phyloP scores from a whole-genome alignment of 129 eudicot species.

The Flaveria trinervia region DNA sequence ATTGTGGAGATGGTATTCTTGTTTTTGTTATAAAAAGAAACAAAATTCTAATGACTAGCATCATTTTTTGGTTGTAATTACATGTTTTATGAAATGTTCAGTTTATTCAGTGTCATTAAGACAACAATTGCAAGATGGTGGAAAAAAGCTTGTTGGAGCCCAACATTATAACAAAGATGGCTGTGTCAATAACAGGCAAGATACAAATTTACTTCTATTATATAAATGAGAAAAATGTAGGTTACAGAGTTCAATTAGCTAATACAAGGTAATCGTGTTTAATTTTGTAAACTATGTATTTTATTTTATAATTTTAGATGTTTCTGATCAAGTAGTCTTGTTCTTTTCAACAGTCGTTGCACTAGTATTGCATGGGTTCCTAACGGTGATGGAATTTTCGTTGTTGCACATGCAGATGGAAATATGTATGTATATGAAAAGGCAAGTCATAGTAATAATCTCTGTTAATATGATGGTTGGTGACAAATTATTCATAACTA shows the following conservation, averaged over 20 bases:
- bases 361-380: slow-evolving; percentile 94
- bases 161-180: slow-evolving; percentile 99
- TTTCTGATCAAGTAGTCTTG: slow-evolving; percentile 30
- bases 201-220: slow-evolving; percentile 27
- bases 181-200: slow-evolving; percentile 82
- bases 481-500: slow-evolving; percentile 18
- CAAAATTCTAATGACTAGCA: background rate
- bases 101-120: slow-evolving; percentile 92
- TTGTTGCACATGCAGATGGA: slow-evolving; percentile 94
- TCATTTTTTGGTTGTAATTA: slow-evolving; percentile 11
- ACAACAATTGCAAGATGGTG: slow-evolving; percentile 90
- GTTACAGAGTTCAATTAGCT: background rate
- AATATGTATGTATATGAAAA: slow-evolving; percentile 89
- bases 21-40: background rate
- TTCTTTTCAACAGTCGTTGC: slow-evolving; percentile 70
- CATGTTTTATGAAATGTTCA: slow-evolving; percentile 42
- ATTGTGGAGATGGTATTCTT: slow-evolving; percentile 84
- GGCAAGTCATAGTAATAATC: slow-evolving; percentile 50
- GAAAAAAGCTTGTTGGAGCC: slow-evolving; percentile 92
- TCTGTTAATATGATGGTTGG: slow-evolving; percentile 22
- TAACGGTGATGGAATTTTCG: slow-evolving; percentile 77
- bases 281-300: slow-evolving; percentile 11
- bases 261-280: background rate
- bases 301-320: slow-evolving; percentile 7
- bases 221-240: background rate